Evolutionary conservation across 2,329 filamentous ascomycete species (phyloP), one percentile per base, ranked within the genome.

Genomic region (Aspergillus pseudonomiae): DNA sequence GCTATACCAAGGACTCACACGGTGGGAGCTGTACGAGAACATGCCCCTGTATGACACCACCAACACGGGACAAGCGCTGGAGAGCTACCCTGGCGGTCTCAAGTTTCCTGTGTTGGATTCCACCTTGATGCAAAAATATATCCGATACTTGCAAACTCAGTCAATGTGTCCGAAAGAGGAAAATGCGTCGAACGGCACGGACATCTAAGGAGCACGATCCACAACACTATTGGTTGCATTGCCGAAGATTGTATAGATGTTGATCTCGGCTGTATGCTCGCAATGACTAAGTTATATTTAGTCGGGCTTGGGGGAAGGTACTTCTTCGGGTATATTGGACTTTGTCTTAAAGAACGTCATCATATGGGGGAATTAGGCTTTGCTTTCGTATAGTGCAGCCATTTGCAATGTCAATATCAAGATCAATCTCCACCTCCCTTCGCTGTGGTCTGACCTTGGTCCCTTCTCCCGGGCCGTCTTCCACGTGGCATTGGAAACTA

Each of bases 21-120:
- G 70, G 7, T 74, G 72, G 72, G 72, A 74, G 54, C 48, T 72
- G 14, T 68, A 70, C 39, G 65, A 73, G 58, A 66, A 69, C 34
- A 74, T 72, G 70, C 67, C 71, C 4, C n/a, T 64, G 5, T 72
- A 73, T 45, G 65, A 52, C 28, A 52, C 48, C 6, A 52, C 28
- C 48, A 52, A 52, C 48, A 52, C 28, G 1, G 32, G 19, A 7
- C n/a, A 32, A 30, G 48, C 28, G 7, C 48, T 52, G 10, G 28
- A 52, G 16, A 34, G 48, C 48, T 52, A 52, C 19, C 48, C 48
- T 11, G 48, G 48, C 4, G 28, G 48, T 7, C 48, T 52, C 28
- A 32, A 21, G 10, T 52, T 52, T 19, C 48, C 48, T 28, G 30
- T 52, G 48, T 11, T 52, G 21, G 28, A 52, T 3, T 30, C 48